Percentiles rank a stretch among this genome's conserved stretches.
These are phyloP conservation scores for Ilyonectria robusta DNA, from an alignment of 2,329 filamentous ascomycete species.

Conservation along the genomic window DNA sequence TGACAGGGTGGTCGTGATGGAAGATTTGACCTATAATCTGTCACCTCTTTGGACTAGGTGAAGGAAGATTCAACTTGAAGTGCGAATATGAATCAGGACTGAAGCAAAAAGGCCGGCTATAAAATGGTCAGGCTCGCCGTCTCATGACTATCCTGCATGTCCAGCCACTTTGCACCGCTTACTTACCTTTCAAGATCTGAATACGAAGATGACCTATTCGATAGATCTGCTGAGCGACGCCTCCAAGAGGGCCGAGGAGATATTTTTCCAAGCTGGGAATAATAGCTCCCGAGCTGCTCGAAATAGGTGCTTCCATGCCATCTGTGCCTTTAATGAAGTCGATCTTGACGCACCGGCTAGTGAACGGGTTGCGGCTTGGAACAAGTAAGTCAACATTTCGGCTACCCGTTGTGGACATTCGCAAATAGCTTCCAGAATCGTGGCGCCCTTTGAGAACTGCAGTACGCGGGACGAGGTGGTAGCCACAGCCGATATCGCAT, in stretches of 20 bases:
- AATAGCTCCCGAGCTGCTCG: not conserved
- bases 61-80: too few species aligned
- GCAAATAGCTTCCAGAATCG: not conserved
- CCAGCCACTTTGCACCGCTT: not conserved
- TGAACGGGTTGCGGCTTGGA: constrained; percentile 2
- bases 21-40: too few species aligned
- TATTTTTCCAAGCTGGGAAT: constrained; percentile 7
- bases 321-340: not conserved
- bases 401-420: not conserved
- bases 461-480: not conserved
- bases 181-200: not conserved
- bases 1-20: too few species aligned
- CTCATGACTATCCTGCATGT: not conserved
- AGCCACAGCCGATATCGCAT: constrained; percentile 19
- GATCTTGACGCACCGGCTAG: not conserved
- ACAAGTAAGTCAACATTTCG: not conserved
- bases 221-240: not conserved
- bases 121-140: too few species aligned
- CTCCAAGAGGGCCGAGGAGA: not conserved
- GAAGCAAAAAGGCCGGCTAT: too few species aligned
- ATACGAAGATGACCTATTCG: not conserved
- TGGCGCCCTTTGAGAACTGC: not conserved
- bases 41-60: too few species aligned
- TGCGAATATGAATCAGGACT: too few species aligned
- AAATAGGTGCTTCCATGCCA: not conserved